phyloP scores from a whole-genome alignment of 2,329 filamentous ascomycete species.

The Pseudocercospora ulei region DNA sequence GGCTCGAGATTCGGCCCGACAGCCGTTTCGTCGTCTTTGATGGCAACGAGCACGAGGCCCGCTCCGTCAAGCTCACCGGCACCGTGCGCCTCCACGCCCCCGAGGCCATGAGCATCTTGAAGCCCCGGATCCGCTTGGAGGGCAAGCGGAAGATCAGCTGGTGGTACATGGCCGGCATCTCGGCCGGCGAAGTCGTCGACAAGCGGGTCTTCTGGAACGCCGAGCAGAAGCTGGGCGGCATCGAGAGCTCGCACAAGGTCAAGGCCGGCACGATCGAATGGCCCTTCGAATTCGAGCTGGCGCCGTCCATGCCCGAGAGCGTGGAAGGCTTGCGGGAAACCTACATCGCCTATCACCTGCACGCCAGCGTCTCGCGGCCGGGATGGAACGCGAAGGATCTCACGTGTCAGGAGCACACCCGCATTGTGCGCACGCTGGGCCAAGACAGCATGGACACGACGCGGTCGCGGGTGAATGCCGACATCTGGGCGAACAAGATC shows the following conservation, averaged over 20 bases:
- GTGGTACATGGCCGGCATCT: conserved; percentile 34
- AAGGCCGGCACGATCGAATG: conserved; percentile 44
- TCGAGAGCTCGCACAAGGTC: conserved; percentile 43
- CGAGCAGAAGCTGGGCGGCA: conserved; percentile 38
- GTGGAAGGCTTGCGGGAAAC: conserved; percentile 81
- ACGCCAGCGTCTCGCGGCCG: conserved; percentile 68
- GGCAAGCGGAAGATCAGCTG: conserved; percentile 42
- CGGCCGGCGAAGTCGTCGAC: conserved; percentile 37
- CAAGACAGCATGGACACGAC: conserved; percentile 60
- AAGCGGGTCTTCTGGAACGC: conserved; percentile 43
- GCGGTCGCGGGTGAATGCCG: conserved; percentile 57
- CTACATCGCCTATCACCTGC: conserved; percentile 80
- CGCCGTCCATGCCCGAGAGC: conserved; percentile 58
- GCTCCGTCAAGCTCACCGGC: conserved; percentile 40
- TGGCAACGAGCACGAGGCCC: conserved; percentile 41
- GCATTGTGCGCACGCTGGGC: conserved; percentile 43
- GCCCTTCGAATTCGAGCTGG: conserved; percentile 44
- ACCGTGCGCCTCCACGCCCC: conserved; percentile 41
- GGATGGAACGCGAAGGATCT: conserved; percentile 85
- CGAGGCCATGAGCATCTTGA: conserved; percentile 42
- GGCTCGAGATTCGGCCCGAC: conserved; percentile 41
- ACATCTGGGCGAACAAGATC: conserved; percentile 95
- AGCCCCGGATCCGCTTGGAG: conserved; percentile 41
- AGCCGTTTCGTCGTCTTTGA: conserved; percentile 44
- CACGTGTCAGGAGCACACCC: conserved; percentile 58